Base-by-base conservation (phyloP, 2,329 filamentous ascomycete species). In the Fusarium nurragi region DNA sequence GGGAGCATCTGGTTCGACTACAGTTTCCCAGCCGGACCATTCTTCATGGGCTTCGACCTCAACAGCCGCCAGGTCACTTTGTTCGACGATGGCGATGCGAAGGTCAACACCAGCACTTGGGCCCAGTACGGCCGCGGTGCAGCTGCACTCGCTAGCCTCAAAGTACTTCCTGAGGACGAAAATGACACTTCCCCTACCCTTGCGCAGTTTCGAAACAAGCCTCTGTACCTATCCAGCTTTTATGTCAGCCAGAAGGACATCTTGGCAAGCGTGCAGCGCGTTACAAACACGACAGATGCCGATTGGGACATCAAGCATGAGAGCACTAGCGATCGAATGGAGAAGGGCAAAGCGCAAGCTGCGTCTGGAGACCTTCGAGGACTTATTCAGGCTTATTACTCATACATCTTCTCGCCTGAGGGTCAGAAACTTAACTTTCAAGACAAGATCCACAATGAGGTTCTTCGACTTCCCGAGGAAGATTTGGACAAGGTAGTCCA, bases 171-270 rank as follows among this genome's bases (percentile, higher is more conserved):
- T 0, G 4, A 58, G 1, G 4, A 54, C 2, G 54, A 32, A 0
- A 21, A 46, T 1, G 61, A 60, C 4, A 6, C 3, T 0, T 45
- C 49, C 73, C 36, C 74, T 2, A 72, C 60, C 0, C 65, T 81
- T 1, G 86, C 28, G 69, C 77, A 43, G 60, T 79, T 67, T 65
- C 75, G 19, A 4, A 86, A 88, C 73, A 79, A 80, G 46, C 63
- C 69, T 1, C 70, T 89, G 3, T 85, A 81, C 65, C 65, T 88
- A 12, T 80, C 78, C 9, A 88, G 84, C 60, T 91, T 90, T 76
- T 73, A 77, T 12, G 66, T 88, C 59, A 86, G 76, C 57, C 89
- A 92, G 73, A 80, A 81, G 12, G 88, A 91, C 11, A 90, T 91
- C 78, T 80, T 91, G 51, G 82, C 84, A 36, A 83, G 82, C n/a